Base-by-base conservation (phyloP, 345 rosid genomes). In the Gossypium australe region DNA sequence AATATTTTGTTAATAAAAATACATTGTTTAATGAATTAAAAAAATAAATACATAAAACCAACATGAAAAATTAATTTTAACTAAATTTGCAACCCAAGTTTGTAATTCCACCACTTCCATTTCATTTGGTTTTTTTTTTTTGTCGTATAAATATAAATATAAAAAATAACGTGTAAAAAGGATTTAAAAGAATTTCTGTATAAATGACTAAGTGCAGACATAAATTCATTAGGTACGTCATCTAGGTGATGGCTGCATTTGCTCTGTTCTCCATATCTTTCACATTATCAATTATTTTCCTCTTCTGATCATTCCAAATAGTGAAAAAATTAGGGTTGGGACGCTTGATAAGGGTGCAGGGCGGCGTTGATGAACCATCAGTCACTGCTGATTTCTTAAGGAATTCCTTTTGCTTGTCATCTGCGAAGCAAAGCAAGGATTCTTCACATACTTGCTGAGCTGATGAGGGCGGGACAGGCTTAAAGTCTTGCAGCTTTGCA, bases 401-500 rank as follows among this genome's bases (percentile, higher is more conserved):
- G 70, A 84, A 82, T 27, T 78, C 75, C 80, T 76, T 82, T 72
- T 92, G 86, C 71, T 84, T 89, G 18, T 72, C 74, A 13, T 91
- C 91, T 13, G 97, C 97, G 38, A 91, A 92, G 79, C 98, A 94
- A 47, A 89, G 88, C 59, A 92, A 38, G 24, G 97, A 92, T 60
- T 87, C 97, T 56, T 48, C 67, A 48, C 97, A 94, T 55, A 84
- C 92, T 84, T 89, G 89, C 22, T 51, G 81, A 65, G 95, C 92
- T 1, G 94, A 82, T 41, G 95, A 68, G 13, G 98, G 94, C 9
- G 85, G 85, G n/a, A 73, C 75, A 4, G 97, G 98, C 81, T 84
- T 86, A 83, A 88, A 92, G 64, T 81, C 84, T 65, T 78, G 94
- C 83, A 94, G 85, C 87, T 89, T 92, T 45, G 98, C 80, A 81